phyloP scores from a whole-genome alignment of 2,329 filamentous ascomycete species.

The Cercospora zeina region DNA sequence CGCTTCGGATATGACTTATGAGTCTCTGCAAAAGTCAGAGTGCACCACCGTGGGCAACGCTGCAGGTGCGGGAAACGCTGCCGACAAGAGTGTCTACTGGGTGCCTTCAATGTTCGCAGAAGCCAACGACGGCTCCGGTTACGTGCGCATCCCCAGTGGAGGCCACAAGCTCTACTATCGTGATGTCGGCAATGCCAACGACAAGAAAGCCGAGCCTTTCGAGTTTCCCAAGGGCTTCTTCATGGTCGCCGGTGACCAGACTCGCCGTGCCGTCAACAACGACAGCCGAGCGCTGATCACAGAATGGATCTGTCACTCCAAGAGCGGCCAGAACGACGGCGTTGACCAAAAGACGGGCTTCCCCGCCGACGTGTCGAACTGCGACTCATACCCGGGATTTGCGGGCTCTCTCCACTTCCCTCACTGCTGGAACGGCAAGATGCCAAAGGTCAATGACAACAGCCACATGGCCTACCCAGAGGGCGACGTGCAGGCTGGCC shows the following conservation, averaged over 20 bases:
- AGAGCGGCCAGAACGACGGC: slow-evolving; percentile 44
- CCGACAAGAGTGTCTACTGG: slow-evolving; percentile 77
- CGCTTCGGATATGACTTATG: slow-evolving; percentile 60
- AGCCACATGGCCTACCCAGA: slow-evolving; percentile 64
- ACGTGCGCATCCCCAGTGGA: slow-evolving; percentile 57
- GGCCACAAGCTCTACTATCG: slow-evolving; percentile 77
- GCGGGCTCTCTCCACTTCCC: slow-evolving; percentile 70
- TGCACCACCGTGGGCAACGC: slow-evolving; percentile 45
- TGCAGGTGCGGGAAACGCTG: slow-evolving; percentile 44
- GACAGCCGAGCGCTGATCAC: slow-evolving; percentile 43
- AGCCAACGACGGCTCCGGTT: slow-evolving; percentile 62
- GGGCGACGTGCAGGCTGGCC: slow-evolving; percentile 49
- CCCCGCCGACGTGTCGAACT: slow-evolving; percentile 67
- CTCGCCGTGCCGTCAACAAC: slow-evolving; percentile 57
- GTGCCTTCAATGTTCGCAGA: slow-evolving; percentile 69
- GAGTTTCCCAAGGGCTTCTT: slow-evolving; percentile 70
- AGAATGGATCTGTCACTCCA: slow-evolving; percentile 58
- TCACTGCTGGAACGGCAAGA: slow-evolving; percentile 67
- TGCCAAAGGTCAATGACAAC: slow-evolving; percentile 37
- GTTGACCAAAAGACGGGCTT: slow-evolving; percentile 48
- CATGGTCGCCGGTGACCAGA: slow-evolving; percentile 67
- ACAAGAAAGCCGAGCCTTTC: slow-evolving; percentile 64
- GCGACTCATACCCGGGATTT: slow-evolving; percentile 57
- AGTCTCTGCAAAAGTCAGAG: slow-evolving; percentile 59
- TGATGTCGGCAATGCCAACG: slow-evolving; percentile 44